These are phyloP conservation scores for Leccinum subgranulosum DNA, from an alignment of 768 basidiomycete genomes.

Conservation along the genomic window DNA sequence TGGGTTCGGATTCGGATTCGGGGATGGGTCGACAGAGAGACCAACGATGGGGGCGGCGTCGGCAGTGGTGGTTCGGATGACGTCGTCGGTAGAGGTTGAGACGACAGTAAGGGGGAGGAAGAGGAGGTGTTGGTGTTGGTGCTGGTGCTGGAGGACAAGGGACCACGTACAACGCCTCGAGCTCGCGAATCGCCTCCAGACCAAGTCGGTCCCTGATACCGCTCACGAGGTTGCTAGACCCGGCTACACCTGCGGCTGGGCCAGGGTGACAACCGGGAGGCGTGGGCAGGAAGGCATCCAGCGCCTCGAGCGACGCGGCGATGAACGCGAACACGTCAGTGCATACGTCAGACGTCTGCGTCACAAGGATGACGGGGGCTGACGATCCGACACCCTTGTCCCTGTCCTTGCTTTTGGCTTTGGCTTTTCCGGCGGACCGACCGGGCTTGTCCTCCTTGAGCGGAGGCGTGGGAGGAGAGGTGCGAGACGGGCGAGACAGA, in stretches of 20 bases:
- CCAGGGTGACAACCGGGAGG: too few species aligned
- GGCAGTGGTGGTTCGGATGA: too few species aligned
- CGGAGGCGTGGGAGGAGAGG: not conserved
- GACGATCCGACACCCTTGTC: too few species aligned
- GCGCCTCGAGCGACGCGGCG: too few species aligned
- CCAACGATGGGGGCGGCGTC: not conserved
- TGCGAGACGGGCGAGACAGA: constrained; percentile 20
- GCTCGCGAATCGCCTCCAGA: constrained; percentile 28
- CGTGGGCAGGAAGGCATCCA: constrained; percentile 1
- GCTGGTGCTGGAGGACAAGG: not conserved
- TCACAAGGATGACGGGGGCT: not conserved
- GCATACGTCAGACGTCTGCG: constrained; percentile 7
- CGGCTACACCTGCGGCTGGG: not conserved
- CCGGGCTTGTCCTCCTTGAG: constrained; percentile 8
- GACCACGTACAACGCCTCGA: constrained; percentile 19
- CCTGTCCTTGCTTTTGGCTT: not conserved
- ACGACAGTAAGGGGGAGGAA: too few species aligned
- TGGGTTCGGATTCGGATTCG: not conserved
- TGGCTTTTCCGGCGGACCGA: not conserved
- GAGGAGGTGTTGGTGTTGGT: not conserved
- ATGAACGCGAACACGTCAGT: too few species aligned
- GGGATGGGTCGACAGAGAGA: not conserved
- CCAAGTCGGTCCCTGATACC: constrained; percentile 22
- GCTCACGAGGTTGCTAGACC: not conserved
- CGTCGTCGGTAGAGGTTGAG: not conserved